A percentile compares a stretch with the other conserved stretches of the same genome.
Conservation (phyloP, 192 early-diverging fungal genomes). For the Podila clonocystis region DNA sequence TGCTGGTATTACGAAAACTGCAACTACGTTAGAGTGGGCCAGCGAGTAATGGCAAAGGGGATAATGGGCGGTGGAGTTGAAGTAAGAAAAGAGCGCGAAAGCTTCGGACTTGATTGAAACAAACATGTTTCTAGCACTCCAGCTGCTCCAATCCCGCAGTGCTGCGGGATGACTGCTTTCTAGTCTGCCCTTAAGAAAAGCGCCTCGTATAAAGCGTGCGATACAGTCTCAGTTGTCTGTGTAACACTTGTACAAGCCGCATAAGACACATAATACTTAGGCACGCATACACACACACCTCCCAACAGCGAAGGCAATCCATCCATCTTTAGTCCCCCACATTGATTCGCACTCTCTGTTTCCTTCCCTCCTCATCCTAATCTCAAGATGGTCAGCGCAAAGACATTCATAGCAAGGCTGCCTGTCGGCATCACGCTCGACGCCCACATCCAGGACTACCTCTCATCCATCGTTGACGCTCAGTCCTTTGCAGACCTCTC, state of each 20-base stretch:
- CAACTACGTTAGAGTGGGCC: too few species aligned
- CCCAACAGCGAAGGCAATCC: too few species aligned
- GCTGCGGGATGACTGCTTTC: slow-evolving; percentile 6
- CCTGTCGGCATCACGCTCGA: slow-evolving; percentile 30
- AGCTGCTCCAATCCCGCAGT: neutral
- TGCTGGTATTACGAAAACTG: too few species aligned
- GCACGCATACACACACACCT: neutral
- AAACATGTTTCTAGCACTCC: neutral
- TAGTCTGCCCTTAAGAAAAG: slow-evolving; percentile 12
- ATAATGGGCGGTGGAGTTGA: slow-evolving; percentile 15
- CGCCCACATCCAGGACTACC: slow-evolving; percentile 42
- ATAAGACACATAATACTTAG: neutral
- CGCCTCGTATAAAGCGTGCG: slow-evolving; percentile 1
- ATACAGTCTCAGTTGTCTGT: neutral
- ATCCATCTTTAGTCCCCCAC: too few species aligned
- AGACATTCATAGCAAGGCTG: slow-evolving; percentile 36
- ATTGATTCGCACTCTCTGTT: neutral
- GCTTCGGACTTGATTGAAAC: too few species aligned
- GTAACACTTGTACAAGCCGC: neutral
- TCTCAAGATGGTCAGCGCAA: slow-evolving; percentile 15
- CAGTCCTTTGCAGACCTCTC: slow-evolving; percentile 43
- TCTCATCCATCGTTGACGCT: slow-evolving; percentile 36
- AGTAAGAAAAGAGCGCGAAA: slow-evolving; percentile 13
- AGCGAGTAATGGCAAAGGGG: slow-evolving; percentile 17
- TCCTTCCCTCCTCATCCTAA: neutral